Evolutionary conservation across 2,329 filamentous ascomycete genomes (phyloP), one percentile per base, ranked within the genome.

Genomic region (Curvularia hawaiiensis): DNA sequence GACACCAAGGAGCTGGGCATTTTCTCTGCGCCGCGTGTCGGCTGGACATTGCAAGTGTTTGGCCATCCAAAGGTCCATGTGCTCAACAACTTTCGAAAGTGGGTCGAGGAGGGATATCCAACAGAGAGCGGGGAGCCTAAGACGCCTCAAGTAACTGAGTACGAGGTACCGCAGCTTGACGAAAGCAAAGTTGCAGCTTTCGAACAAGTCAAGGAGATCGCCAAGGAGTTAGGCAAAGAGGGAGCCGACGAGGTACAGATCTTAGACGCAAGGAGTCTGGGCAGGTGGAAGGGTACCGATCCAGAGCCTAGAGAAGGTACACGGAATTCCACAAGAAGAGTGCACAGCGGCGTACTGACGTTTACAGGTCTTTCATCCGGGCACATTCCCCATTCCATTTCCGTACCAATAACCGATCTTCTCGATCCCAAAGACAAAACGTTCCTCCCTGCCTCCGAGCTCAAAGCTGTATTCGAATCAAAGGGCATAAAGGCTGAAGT

Each of bases 31-130:
- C 95, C 95, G 4, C 85, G 95, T 41, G 94, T 97, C 0, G 94
- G 88, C 56, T 99, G 95, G 95, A 99, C 94, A 1, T 81, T 99
- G 63, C 87, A 87, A 70, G 87, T 92, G 33, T 98, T 98, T 76
- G 95, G 95, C 1, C 95, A 99, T 75, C 82, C 87, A 44, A 89
- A 87, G 62, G 94, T 99, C 14, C 92, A 97, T 75, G 79, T 99
- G 18, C 80, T 99, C 54, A 96, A 99, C 80, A 99, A 99, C 79
- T 99, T 97, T 80, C 90, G 89, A 75, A 79, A 90, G n/a, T 99
- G 93, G 92, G 88, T 94, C 1, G 90, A 94, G 33, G 83, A 96
- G 71, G 92, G 90, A 1, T 85, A 88, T 64, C 90, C 92, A 0
- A 90, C 88, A 0, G 92, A 97, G 79, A 87, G 87, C n/a, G 93